A percentile compares a stretch with the other conserved stretches of the same genome.
Conservation (phyloP, 2,329 filamentous ascomycete genomes). For the Paraconiothyrium brasiliense region DNA sequence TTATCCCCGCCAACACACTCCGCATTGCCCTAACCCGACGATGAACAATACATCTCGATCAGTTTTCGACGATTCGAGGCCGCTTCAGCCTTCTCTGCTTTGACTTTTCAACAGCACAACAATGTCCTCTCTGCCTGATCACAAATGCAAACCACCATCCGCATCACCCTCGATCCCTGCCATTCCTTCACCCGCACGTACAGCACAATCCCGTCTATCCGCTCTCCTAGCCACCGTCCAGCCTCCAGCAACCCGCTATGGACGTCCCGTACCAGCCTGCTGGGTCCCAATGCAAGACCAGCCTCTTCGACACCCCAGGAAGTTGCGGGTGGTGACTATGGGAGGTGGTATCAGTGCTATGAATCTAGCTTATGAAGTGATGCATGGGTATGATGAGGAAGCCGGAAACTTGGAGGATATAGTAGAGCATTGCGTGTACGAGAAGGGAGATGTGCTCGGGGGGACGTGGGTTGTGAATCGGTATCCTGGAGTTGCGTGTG, state of each 20-base stretch:
- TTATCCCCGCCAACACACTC: neutral
- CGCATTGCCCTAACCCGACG: neutral
- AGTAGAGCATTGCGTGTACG: slow-evolving; percentile 39
- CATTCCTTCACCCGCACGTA: slow-evolving; percentile 11
- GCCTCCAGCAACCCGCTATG: slow-evolving; percentile 33
- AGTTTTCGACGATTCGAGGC: neutral
- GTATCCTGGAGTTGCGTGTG: slow-evolving; percentile 54
- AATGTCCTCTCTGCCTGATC: neutral
- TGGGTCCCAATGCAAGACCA: slow-evolving; percentile 47
- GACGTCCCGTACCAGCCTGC: slow-evolving; percentile 31
- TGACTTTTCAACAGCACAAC: neutral
- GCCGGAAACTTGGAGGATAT: slow-evolving; percentile 39
- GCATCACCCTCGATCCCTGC: neutral
- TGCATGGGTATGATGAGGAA: slow-evolving; percentile 31
- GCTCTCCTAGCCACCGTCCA: slow-evolving; percentile 11
- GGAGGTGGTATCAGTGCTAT: slow-evolving; percentile 50
- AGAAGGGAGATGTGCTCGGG: slow-evolving; percentile 45
- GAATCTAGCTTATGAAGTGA: slow-evolving; percentile 53
- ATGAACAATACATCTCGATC: neutral
- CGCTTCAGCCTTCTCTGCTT: neutral
- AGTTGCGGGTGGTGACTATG: slow-evolving; percentile 38
- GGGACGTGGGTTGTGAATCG: slow-evolving; percentile 51
- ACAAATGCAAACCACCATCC: neutral
- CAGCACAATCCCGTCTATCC: slow-evolving; percentile 15
- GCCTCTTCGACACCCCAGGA: slow-evolving; percentile 37